Evolutionary conservation across 2,329 filamentous ascomycete genomes (phyloP), one percentile per base, ranked within the genome.

Genomic region (Sporothrix humicola): DNA sequence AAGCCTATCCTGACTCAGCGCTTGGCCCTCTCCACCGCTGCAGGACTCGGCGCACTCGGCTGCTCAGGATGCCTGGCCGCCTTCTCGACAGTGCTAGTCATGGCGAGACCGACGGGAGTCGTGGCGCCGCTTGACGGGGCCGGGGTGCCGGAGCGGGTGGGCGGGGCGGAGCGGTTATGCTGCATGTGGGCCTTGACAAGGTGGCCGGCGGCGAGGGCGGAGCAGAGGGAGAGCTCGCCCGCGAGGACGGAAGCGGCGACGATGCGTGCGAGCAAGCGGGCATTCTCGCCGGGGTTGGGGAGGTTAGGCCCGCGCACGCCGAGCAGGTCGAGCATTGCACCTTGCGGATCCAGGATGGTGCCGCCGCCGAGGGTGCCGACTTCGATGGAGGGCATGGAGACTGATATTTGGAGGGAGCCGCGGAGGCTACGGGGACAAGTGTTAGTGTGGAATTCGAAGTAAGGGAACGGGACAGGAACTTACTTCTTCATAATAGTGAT

Each of bases 371-470:
- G 93, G 2, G 96, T 99, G 80, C 96, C 96, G 69, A 98, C 96
- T 85, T 99, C 96, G 76, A 99, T 94, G 0, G 92, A 97, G 72
- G 96, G 96, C 96, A 99, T 99, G 26, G 95, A 97, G 54, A 99
- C 96, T 52, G 93, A 94, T 80, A 99, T 98, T 81, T 98, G 96
- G 72, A 99, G 93, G 80, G 93, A 91, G 73, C 95, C 96, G 77
- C 93, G 91, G 75, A 95, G 86, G 82, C 31, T 37, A 37, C 23
- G 31, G 31, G 31, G 31, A 37, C 5, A 37, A 7, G 31, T 37
- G 31, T 37, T 37, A 37, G 31, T 7, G 31, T 37, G 31, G 31
- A 37, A 37, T 7, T 37, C 7, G 7, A 37, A 37, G 31, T 37
- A 37, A 37, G 31, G 31, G 31, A 37, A 37, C 31, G 31, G 7